Base-by-base conservation (phyloP, 495 filamentous ascomycete species). In the Amorphotheca resinae region DNA sequence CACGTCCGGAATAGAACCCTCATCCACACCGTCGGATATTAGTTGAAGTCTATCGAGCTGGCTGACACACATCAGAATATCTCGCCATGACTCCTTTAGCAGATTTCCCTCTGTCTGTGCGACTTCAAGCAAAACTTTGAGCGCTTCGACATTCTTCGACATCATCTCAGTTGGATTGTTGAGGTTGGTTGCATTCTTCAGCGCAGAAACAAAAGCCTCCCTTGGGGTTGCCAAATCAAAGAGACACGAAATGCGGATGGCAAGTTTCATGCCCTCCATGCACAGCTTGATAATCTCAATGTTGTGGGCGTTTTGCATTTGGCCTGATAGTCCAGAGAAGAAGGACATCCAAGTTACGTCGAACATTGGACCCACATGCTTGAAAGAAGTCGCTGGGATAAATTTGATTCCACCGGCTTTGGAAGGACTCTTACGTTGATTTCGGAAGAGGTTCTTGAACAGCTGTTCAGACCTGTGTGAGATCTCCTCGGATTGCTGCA, bases 341-440 rank as follows among this genome's bases (percentile, higher is more conserved):
- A 95, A 93, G 15, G 89, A 91, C 89, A 95, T 99, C 91, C 91
- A 99, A 0, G 85, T 93, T 12, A 94, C 88, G 50, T 96, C 88
- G 51, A 99, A 99, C 89, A 99, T 99, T 2, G 91, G 87, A 0
- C 91, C 91, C 38, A 93, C 82, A 62, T 99, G 91, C 48, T 82
- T 88, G 58, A 84, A 88, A 0, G 87, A 95, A 1, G 85, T 85
- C 1, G 93, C 91, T 9, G 84, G 80, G 47, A 96, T 91, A 59
- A 87, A 99, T 50, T 75, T 86, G 2, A 74, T 73, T 21, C 77
- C 67, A 4, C 73, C 73, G 12, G 77, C 68, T 45, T 78, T 82
- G 4, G 82, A 66, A 2, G 82, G 73, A 37, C 79, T 83, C 54
- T 75, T 81, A 26, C 82, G 74, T 56, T 99, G 89, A 25, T 84